Evolutionary conservation across 192 early-diverging fungal genomes (phyloP), one percentile per base, ranked within the genome.

Genomic region (Coemansia sp.): DNA sequence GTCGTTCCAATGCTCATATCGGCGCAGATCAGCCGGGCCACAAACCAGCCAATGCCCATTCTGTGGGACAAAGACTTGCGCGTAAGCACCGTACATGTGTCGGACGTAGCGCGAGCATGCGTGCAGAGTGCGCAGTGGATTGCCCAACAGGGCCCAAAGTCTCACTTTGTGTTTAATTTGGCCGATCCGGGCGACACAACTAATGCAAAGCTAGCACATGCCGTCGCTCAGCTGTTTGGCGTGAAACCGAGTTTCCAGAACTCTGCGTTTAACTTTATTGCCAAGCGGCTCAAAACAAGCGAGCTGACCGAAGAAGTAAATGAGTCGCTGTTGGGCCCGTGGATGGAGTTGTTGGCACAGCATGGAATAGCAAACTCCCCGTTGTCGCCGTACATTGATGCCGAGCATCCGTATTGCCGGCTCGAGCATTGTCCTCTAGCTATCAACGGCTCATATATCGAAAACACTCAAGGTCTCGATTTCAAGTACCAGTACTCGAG

Each of bases 41-140:
- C 88, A 23, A 83, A 87, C 37, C 90, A 95, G 71, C 87, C 90
- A 63, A 97, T 98, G 96, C 91, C 91, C 29, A 85, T 95, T 43
- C 77, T 98, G 47, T 98, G 96, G 96, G 92, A 89, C 29, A 91
- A 92, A 63, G 92, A 91, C 58, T 69, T 97, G 41, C 91, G 91
- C 57, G 86, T 97, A 69, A 95, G 93, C 79, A 98, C 96, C 1
- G 95, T 98, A 9, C 96, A 98, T 75, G 94, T 98, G 0, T 29
- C 60, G 17, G 96, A 98, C 70, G 95, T 96, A 2, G 72, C 77
- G 2, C 60, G 77, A 11, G 90, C 90, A 3, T 76, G 84, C n/a
- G 79, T 88, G 69, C 77, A 83, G 32, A 51, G 84, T 14, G 85
- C 86, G 27, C 67, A 64, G 55, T 37, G 71, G 15, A 62, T 62